Conservation (phyloP, 257 asterid genomes). For the Solanum rostratum region DNA sequence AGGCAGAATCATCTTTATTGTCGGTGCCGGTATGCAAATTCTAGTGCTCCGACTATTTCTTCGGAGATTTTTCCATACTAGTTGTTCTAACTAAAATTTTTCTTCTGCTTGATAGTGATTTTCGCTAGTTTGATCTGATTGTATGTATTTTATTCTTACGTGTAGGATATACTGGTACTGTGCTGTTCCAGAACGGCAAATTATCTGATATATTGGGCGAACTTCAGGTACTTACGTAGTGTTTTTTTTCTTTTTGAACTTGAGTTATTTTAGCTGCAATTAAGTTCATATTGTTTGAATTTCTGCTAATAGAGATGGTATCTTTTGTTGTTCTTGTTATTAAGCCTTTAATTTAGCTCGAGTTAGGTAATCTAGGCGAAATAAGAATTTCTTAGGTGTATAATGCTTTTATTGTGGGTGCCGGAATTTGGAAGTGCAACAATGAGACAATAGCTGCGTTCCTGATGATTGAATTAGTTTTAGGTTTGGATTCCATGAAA, state of each 20-base stretch:
- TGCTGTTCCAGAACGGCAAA: slow-evolving; percentile 25
- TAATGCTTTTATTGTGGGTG: background rate
- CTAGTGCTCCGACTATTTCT: background rate
- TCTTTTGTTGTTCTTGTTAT: background rate
- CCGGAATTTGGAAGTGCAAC: background rate
- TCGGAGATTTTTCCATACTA: background rate
- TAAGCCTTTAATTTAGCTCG: background rate
- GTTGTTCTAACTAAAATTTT: background rate
- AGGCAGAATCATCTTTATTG: background rate
- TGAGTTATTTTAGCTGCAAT: background rate
- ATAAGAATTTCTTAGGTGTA: background rate
- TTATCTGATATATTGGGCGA: slow-evolving; percentile 24
- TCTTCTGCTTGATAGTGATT: background rate
- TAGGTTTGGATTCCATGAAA: background rate
- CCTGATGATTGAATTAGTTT: background rate
- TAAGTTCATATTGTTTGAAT: background rate
- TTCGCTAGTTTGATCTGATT: background rate
- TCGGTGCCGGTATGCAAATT: background rate
- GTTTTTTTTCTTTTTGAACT: background rate
- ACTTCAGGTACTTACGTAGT: slow-evolving; percentile 20
- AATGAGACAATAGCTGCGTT: background rate
- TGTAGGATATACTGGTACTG: slow-evolving; percentile 27
- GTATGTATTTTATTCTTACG: background rate
- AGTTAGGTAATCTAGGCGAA: background rate
- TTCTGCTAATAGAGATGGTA: background rate